These are phyloP conservation scores for Dactylellina drechsleri DNA, from an alignment of 2,329 filamentous ascomycete genomes.

Conservation along the genomic window DNA sequence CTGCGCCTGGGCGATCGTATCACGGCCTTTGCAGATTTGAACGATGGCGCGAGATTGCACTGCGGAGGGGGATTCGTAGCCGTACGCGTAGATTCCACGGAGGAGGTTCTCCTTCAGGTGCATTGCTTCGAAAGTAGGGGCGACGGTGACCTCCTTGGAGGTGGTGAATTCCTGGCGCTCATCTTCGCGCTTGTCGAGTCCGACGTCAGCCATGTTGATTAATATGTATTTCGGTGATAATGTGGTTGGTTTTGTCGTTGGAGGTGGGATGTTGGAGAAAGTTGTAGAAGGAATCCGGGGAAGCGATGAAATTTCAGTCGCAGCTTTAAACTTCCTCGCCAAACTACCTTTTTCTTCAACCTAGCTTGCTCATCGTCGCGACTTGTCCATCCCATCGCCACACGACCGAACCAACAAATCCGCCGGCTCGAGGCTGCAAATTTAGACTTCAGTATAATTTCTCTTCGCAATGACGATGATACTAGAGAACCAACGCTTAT, in stretches of 20 bases:
- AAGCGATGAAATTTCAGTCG: conserved; percentile 47
- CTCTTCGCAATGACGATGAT: conserved; percentile 64
- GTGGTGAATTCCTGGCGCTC: conserved; percentile 98
- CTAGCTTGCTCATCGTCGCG: conserved; percentile 15
- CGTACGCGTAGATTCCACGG: conserved; percentile 96
- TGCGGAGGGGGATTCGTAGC: conserved; percentile 96
- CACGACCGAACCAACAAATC: not conserved
- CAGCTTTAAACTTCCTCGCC: conserved; percentile 14
- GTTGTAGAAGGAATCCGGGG: conserved; percentile 39
- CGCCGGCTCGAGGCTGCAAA: too few species aligned
- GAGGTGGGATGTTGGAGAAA: conserved; percentile 9
- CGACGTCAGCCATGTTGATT: conserved; percentile 78
- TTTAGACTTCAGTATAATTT: not conserved
- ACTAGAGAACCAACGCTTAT: conserved; percentile 89
- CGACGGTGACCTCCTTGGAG: conserved; percentile 95
- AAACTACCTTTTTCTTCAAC: not conserved
- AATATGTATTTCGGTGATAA: conserved; percentile 16
- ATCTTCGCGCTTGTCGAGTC: conserved; percentile 89
- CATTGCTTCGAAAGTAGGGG: conserved; percentile 95
- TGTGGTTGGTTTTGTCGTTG: too few species aligned
- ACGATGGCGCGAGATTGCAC: conserved; percentile 98
- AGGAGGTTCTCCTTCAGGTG: conserved; percentile 95
- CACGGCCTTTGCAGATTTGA: conserved; percentile 97
- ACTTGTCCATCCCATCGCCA: conserved; percentile 3
- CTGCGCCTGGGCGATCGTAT: conserved; percentile 97